Conservation (phyloP, 2,329 filamentous ascomycete genomes). For the Colletotrichum echinochloae region DNA sequence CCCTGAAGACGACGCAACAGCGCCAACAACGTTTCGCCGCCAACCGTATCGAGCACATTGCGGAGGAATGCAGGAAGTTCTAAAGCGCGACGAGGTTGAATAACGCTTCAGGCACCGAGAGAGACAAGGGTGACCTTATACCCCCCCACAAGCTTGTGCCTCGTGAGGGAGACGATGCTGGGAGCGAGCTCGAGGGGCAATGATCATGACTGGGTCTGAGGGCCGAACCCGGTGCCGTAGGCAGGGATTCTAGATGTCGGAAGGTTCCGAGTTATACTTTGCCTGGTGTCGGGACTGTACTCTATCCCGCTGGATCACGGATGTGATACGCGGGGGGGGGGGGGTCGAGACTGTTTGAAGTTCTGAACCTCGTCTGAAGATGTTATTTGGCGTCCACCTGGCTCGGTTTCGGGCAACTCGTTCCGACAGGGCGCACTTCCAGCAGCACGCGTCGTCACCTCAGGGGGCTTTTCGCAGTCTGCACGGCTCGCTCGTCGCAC, state of each 20-base stretch:
- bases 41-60: neutral
- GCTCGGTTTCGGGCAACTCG: constrained; percentile 1
- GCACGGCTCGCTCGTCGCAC: neutral
- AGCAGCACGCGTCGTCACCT: neutral
- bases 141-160: too few relatives aligned
- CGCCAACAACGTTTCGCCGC: neutral
- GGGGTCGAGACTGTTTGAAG: neutral
- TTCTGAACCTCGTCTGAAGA: neutral
- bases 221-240: too few relatives aligned
- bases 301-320: neutral
- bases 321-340: neutral
- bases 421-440: constrained; percentile 21
- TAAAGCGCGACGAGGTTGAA: neutral
- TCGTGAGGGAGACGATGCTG: neutral
- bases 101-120: neutral
- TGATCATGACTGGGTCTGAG: too few relatives aligned
- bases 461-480: neutral
- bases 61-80: neutral
- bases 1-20: neutral
- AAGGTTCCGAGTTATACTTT: neutral
- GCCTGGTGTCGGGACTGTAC: accelerated
- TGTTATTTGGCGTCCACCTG: neutral
- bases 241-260: neutral
- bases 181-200: neutral
- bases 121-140: neutral